These are phyloP conservation scores for Leptodermis oblonga DNA, from an alignment of 257 asterid species.

Conservation along the genomic window DNA sequence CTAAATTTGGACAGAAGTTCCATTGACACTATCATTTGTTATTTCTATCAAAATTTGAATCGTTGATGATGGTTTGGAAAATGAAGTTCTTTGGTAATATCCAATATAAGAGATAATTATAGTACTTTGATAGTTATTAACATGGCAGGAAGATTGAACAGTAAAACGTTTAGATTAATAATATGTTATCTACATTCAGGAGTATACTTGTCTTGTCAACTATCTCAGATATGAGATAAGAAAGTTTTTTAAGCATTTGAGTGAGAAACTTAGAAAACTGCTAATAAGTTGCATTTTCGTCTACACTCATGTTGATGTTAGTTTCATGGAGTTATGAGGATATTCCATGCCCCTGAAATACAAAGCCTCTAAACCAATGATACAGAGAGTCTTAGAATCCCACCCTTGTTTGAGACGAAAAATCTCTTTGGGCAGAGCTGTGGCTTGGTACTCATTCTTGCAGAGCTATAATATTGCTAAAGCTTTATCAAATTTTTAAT, in stretches of 20 bases:
- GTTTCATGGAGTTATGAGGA: background rate
- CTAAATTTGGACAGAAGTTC: background rate
- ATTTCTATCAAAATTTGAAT: background rate
- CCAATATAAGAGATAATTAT: background rate
- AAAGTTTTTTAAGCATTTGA: background rate
- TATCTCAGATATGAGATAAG: background rate
- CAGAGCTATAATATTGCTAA: background rate
- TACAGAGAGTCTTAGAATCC: background rate
- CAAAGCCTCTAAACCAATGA: background rate
- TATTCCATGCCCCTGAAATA: background rate
- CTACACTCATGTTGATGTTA: background rate
- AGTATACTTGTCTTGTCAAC: background rate
- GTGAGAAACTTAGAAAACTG: background rate
- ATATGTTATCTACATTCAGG: background rate
- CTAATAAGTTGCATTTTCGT: background rate
- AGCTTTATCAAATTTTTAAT: background rate
- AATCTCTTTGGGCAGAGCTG: background rate
- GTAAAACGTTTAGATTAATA: background rate
- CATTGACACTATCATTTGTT: background rate
- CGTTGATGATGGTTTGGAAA: background rate
- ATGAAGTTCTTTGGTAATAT: background rate
- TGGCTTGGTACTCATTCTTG: conserved; percentile 4
- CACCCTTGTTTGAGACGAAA: background rate
- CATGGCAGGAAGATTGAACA: background rate
- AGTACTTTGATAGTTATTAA: background rate